Evolutionary conservation across 768 basidiomycete species (phyloP).

Genomic region (Tulasnella sp.): DNA sequence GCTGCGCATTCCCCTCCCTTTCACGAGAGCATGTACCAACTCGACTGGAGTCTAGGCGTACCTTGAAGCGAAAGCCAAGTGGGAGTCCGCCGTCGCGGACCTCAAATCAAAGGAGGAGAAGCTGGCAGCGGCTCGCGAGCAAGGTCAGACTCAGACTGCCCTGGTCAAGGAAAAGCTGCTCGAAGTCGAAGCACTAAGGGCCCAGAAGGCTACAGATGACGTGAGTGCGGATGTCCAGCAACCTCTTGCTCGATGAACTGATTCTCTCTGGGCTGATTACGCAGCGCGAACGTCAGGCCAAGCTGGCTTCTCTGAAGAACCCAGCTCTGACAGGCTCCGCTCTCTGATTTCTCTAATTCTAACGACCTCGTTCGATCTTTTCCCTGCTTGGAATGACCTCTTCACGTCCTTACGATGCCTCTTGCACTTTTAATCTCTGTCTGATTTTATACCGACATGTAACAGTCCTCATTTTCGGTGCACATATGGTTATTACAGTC

Average conservation of each 20-base stretch:
- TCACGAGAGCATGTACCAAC: neutral
- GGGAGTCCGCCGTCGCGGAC: conserved; percentile 51
- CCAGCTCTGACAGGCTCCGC: conserved; percentile 38
- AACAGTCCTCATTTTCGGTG: neutral
- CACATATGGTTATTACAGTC: conserved; percentile 3
- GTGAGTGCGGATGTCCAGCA: conserved; percentile 35
- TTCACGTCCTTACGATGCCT: neutral
- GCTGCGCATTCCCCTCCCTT: neutral
- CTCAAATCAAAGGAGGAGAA: conserved; percentile 48
- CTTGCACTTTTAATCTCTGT: neutral
- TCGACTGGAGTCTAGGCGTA: conserved; percentile 44
- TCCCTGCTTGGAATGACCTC: neutral
- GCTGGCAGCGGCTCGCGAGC: conserved; percentile 51
- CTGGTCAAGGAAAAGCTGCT: conserved; percentile 66
- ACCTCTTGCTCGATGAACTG: conserved; percentile 17
- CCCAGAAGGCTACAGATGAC: conserved; percentile 66
- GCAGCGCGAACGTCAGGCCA: conserved; percentile 56
- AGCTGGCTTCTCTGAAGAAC: conserved; percentile 44
- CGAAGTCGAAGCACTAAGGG: conserved; percentile 65
- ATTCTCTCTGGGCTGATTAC: neutral
- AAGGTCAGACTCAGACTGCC: conserved; percentile 56
- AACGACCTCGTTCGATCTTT: neutral
- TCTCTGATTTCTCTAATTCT: neutral
- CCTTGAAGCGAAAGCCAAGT: conserved; percentile 58
- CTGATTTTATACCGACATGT: neutral